Conservation (phyloP, 83 land plant genomes). For the Thuja plicata region DNA sequence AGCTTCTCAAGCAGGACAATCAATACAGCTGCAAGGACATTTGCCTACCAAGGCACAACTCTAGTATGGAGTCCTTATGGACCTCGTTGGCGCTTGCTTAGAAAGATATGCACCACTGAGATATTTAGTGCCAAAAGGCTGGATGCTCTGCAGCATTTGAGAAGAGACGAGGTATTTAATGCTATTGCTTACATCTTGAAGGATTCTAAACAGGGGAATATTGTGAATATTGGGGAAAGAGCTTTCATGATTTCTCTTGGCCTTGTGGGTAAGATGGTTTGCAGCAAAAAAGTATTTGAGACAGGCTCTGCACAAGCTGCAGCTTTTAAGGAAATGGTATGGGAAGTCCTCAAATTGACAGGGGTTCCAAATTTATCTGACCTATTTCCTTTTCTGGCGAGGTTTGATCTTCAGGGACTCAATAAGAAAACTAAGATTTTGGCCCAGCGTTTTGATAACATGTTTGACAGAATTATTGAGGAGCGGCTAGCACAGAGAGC, state of each 20-base stretch:
- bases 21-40: conserved; percentile 21
- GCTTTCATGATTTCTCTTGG: conserved; percentile 23
- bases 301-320: conserved; percentile 10
- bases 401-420: conserved; percentile 25
- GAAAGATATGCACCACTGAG: conserved; percentile 23
- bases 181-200: neutral
- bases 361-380: conserved; percentile 26
- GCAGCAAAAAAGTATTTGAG: conserved; percentile 20
- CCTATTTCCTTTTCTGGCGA: conserved; percentile 16
- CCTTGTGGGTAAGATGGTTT: conserved; percentile 25
- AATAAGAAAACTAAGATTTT: conserved; percentile 17
- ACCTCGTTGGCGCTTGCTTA: conserved; percentile 17
- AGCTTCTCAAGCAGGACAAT: conserved; percentile 25
- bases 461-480: conserved; percentile 26
- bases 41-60: conserved; percentile 21
- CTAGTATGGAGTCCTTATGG: conserved; percentile 27
- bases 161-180: neutral
- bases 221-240: conserved; percentile 16
- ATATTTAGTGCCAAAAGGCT: conserved; percentile 20
- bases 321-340: conserved; percentile 24
- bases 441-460: conserved; percentile 21
- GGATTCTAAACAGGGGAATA: neutral
- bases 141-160: conserved; percentile 16
- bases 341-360: conserved; percentile 21
- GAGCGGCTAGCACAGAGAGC: conserved; percentile 13